phyloP scores from a whole-genome alignment of 2,329 filamentous ascomycete genomes.

The Macroventuria anomochaeta region DNA sequence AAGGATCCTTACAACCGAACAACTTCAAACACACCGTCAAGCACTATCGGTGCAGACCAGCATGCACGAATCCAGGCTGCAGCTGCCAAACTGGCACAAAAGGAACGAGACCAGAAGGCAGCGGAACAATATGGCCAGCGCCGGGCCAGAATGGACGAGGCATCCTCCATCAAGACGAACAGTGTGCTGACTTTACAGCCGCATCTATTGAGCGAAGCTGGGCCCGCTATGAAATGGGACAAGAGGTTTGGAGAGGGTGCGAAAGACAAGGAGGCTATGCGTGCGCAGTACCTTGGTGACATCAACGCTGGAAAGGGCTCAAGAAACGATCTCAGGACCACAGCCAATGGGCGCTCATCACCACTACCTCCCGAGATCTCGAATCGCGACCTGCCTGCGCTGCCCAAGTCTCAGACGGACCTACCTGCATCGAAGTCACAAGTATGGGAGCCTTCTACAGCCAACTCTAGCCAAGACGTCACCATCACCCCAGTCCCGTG shows the following conservation, averaged over 20 bases:
- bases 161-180: constrained; percentile 74
- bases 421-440: constrained; percentile 25
- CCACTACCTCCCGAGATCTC: constrained; percentile 34
- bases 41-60: constrained; percentile 87
- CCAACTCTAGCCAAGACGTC: constrained; percentile 32
- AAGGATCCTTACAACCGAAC: constrained; percentile 61
- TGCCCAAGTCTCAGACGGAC: constrained; percentile 45
- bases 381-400: constrained; percentile 52
- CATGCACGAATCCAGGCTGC: constrained; percentile 93
- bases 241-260: constrained; percentile 92
- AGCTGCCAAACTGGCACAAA: constrained; percentile 79
- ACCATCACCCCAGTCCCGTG: constrained; percentile 45
- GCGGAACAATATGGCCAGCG: constrained; percentile 59
- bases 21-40: constrained; percentile 61
- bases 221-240: constrained; percentile 95
- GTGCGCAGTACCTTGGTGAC: constrained; percentile 84
- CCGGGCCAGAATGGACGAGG: constrained; percentile 61
- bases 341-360: constrained; percentile 43
- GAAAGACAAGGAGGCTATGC: constrained; percentile 84
- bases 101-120: constrained; percentile 66
- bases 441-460: constrained; percentile 8
- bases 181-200: constrained; percentile 90
- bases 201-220: constrained; percentile 82
- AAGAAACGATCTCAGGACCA: constrained; percentile 51
- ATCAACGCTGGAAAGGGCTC: constrained; percentile 73